Base-by-base conservation (phyloP, 441 rosid species). In the Rhodomyrtus psidioides region DNA sequence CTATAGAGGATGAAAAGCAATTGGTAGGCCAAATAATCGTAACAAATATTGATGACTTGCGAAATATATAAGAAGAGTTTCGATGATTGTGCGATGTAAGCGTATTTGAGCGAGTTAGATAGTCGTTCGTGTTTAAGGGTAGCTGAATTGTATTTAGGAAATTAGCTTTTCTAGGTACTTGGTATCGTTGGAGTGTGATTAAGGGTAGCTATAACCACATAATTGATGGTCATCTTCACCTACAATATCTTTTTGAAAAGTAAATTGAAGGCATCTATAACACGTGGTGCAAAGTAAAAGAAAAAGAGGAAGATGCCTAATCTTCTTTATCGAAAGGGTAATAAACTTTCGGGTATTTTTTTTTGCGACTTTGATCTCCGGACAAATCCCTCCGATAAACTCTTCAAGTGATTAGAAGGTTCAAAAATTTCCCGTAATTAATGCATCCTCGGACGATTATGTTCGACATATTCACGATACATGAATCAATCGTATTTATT, bases 101-200 rank as follows among this genome's bases (percentile, higher is more conserved):
- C 1, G 4, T 34, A 3, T 2, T 0, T 5, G 10, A 34, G 26
- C 0, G 2, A 34, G 76, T 9, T 19, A 12, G 26, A 39, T 70
- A 5, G 10, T 65, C 19, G 6, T 9, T 19, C 1, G 13, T 6
- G 0, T 9, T 26, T 0, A n/a, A n/a, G n/a, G n/a, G n/a, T n/a
- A n/a, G n/a, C n/a, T 2, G 75, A 9, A 9, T 10, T 4, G 21
- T 34, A 23, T 30, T 65, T 65, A 19, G 46, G 2, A 65, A 65
- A 34, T 65, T 65, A 46, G 46, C 76, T 30, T 62, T 65, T 12
- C 19, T 34, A 19, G 46, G 26, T 1, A 26, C 26, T 34, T 0
- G 26, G 26, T 17, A 65, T 65, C 76, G 9, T 65, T 65, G 39
- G 34, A 14, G 39, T 23, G 15, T 70, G 79, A 70, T 70, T 70